Evolutionary conservation across 768 basidiomycete genomes (phyloP).

Genomic region (Rhodotorula paludigena): DNA sequence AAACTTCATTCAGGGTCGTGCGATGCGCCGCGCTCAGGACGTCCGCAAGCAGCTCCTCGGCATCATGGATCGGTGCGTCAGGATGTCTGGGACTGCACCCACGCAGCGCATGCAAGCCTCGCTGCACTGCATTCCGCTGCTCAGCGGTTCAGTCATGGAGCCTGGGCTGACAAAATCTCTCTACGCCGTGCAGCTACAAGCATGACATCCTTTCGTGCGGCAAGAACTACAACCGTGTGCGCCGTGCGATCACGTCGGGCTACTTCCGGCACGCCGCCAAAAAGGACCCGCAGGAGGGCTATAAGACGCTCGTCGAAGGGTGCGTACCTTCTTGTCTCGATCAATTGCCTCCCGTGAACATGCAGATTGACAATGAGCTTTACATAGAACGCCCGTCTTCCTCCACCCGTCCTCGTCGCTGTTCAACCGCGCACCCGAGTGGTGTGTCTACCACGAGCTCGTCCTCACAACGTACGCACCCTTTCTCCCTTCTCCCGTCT

Average conservation of each 20-base stretch:
- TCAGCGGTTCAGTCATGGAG: too few species aligned
- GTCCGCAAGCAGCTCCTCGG: constrained; percentile 94
- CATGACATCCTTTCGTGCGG: constrained; percentile 93
- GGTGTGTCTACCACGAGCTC: constrained; percentile 92
- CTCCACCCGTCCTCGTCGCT: constrained; percentile 89
- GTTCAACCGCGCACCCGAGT: constrained; percentile 95
- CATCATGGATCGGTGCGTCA: constrained; percentile 87
- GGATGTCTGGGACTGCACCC: too few species aligned
- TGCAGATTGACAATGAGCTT: constrained; percentile 2
- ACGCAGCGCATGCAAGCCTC: too few species aligned
- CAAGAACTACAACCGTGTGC: constrained; percentile 78
- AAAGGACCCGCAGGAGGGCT: constrained; percentile 91
- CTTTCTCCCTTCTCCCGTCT: background rate
- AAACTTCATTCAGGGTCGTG: constrained; percentile 96
- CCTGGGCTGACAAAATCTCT: constrained; percentile 10
- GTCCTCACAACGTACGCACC: constrained; percentile 67
- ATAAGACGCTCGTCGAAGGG: constrained; percentile 94
- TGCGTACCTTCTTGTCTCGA: constrained; percentile 1
- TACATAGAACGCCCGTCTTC: constrained; percentile 76
- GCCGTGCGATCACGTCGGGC: constrained; percentile 92
- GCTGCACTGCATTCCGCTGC: background rate
- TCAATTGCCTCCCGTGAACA: background rate
- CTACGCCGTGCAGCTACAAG: constrained; percentile 63
- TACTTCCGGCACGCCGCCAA: constrained; percentile 98
- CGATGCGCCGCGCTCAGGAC: constrained; percentile 95